These are phyloP conservation scores for Venturiaceae sp. DNA, from an alignment of 2,329 filamentous ascomycete genomes.

Conservation along the genomic window DNA sequence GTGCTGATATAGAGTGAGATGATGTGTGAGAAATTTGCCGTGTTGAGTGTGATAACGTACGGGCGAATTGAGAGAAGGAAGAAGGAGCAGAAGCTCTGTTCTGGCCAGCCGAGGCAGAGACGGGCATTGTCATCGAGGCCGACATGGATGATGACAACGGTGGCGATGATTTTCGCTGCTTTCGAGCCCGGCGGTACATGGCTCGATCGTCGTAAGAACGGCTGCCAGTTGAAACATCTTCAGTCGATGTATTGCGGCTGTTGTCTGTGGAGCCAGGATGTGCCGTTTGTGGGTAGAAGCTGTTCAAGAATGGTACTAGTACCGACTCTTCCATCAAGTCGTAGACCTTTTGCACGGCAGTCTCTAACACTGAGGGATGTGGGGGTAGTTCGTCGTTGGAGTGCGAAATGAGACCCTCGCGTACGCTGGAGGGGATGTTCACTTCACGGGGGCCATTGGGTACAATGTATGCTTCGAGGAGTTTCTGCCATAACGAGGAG, in stretches of 20 bases:
- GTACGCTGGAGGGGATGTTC: conserved; percentile 78
- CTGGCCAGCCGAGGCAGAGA: conserved; percentile 14
- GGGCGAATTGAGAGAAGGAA: conserved; percentile 21
- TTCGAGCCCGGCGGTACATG: conserved; percentile 12
- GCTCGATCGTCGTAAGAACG: conserved; percentile 31
- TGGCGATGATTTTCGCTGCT: conserved; percentile 7
- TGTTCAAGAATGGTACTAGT: conserved; percentile 82
- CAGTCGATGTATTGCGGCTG: conserved; percentile 25
- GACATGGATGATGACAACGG: conserved; percentile 14
- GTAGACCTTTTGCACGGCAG: conserved; percentile 79
- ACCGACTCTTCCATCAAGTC: conserved; percentile 98
- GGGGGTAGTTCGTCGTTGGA: conserved; percentile 52
- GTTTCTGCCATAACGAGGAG: conserved; percentile 72
- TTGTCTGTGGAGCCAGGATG: conserved; percentile 23
- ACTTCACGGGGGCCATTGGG: conserved; percentile 80
- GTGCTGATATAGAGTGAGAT: conserved; percentile 14
- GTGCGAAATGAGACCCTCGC: conserved; percentile 65
- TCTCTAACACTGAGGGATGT: conserved; percentile 64
- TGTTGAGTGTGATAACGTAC: conserved; percentile 6
- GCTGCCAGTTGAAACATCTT: conserved; percentile 20
- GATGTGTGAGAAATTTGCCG: conserved; percentile 1
- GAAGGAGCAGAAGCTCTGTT: conserved; percentile 29
- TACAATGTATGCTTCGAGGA: conserved; percentile 83
- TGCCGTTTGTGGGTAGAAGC: conserved; percentile 41
- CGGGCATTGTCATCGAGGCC: too few species aligned